Conservation (phyloP, 768 basidiomycete genomes). For the Hortiboletus campestris region DNA sequence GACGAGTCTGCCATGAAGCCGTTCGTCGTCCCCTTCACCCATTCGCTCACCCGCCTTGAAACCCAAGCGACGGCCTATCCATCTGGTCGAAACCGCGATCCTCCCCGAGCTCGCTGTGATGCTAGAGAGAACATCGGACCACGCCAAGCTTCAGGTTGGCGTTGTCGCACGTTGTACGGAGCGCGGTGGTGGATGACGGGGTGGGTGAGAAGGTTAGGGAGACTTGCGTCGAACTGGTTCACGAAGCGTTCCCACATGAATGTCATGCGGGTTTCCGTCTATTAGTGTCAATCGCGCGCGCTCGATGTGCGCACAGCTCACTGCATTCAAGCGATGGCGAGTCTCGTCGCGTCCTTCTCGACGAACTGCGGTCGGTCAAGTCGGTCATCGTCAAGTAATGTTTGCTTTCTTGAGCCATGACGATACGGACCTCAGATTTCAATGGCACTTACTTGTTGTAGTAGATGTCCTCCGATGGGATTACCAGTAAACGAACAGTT, state of each 20-base stretch:
- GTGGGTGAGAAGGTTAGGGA: slow-evolving; percentile 76
- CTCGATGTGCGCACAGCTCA: slow-evolving; percentile 45
- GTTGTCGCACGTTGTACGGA: slow-evolving; percentile 70
- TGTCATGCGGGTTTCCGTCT: slow-evolving; percentile 38
- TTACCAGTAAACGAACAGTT: background rate
- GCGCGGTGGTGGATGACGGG: slow-evolving; percentile 57
- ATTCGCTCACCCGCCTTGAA: no score
- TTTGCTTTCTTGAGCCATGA: background rate
- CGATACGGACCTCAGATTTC: no score
- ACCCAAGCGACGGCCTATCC: no score
- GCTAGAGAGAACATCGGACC: no score
- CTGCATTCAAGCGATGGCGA: slow-evolving; percentile 63
- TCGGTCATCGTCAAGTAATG: slow-evolving; percentile 69
- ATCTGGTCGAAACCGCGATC: no score
- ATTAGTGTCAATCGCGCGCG: background rate
- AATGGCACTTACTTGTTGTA: no score
- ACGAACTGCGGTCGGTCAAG: slow-evolving; percentile 57
- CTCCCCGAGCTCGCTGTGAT: no score
- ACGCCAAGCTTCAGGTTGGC: no score
- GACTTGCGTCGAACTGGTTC: slow-evolving; percentile 68
- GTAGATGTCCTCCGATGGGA: background rate
- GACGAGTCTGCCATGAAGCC: no score
- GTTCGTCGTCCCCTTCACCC: no score
- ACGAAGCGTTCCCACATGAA: slow-evolving; percentile 74
- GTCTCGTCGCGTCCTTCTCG: slow-evolving; percentile 62